These are phyloP conservation scores for Arctium minus DNA, from an alignment of 129 eudicot species.

Conservation along the genomic window DNA sequence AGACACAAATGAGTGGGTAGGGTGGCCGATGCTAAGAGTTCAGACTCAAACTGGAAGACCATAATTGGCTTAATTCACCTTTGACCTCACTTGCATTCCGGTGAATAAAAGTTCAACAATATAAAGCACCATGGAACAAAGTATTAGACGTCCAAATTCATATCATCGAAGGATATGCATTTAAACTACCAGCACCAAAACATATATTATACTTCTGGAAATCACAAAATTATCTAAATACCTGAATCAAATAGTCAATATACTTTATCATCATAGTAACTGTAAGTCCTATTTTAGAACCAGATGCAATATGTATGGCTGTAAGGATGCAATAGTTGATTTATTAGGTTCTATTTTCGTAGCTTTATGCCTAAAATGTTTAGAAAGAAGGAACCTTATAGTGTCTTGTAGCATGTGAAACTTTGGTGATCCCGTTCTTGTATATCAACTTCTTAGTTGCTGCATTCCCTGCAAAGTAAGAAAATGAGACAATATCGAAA, in stretches of 20 bases:
- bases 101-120: too few species aligned
- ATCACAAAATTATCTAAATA: not conserved
- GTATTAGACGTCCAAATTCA: too few species aligned
- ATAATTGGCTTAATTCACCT: not conserved
- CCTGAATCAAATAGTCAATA: not conserved
- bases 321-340: not conserved
- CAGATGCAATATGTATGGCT: not conserved
- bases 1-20: not conserved
- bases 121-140: not conserved
- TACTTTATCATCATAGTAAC: not conserved
- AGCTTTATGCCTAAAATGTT: not conserved
- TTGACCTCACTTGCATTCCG: not conserved
- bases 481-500: not conserved
- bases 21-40: not conserved
- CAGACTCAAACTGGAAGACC: not conserved
- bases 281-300: not conserved
- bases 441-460: not conserved
- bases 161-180: too few species aligned
- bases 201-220: not conserved
- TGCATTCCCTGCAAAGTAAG: conserved; percentile 13
- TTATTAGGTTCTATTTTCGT: not conserved
- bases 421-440: conserved; percentile 5
- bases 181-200: too few species aligned
- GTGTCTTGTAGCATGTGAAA: conserved; percentile 7
- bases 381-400: conserved; percentile 10